Conservation (phyloP, 495 filamentous ascomycete genomes). For the Hypoxylon perforatum region DNA sequence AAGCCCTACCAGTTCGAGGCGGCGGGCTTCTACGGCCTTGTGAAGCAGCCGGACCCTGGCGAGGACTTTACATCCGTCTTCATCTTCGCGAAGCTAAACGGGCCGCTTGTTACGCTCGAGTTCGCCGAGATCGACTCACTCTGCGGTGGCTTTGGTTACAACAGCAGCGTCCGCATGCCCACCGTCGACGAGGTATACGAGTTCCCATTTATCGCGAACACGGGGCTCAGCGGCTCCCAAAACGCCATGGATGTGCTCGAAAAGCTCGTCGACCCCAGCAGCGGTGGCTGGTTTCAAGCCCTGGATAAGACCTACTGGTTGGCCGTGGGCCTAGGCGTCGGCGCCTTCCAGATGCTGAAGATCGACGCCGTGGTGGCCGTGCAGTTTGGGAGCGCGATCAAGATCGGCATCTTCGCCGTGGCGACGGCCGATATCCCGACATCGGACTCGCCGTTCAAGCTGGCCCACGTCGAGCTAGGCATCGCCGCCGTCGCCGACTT, state of each 20-base stretch:
- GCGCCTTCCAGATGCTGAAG: constrained; percentile 55
- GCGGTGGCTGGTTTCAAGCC: constrained; percentile 12
- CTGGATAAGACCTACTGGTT: constrained; percentile 50
- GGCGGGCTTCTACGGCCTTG: constrained; percentile 48
- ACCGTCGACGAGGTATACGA: constrained; percentile 43
- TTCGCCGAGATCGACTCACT: constrained; percentile 55
- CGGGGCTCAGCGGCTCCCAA: constrained; percentile 3
- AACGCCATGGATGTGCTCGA: constrained; percentile 10
- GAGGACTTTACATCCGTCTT: constrained; percentile 50
- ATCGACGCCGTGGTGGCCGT: constrained; percentile 54
- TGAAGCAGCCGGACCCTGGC: constrained; percentile 1
- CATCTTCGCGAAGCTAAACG: constrained; percentile 54
- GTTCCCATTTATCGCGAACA: constrained; percentile 54
- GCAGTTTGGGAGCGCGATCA: constrained; percentile 41
- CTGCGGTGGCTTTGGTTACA: constrained; percentile 59
- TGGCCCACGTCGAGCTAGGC: constrained; percentile 58
- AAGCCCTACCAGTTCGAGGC: constrained; percentile 52
- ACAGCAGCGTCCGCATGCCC: constrained; percentile 49
- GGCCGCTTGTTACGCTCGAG: constrained; percentile 56
- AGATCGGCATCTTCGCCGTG: constrained; percentile 54
- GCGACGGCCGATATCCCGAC: constrained; percentile 52
- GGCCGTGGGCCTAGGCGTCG: constrained; percentile 54
- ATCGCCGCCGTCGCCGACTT: constrained; percentile 52
- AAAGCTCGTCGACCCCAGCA: constrained; percentile 11
- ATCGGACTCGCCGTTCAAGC: constrained; percentile 13